phyloP scores from a whole-genome alignment of 2,329 filamentous ascomycete genomes.

The Fusarium albosuccineum region DNA sequence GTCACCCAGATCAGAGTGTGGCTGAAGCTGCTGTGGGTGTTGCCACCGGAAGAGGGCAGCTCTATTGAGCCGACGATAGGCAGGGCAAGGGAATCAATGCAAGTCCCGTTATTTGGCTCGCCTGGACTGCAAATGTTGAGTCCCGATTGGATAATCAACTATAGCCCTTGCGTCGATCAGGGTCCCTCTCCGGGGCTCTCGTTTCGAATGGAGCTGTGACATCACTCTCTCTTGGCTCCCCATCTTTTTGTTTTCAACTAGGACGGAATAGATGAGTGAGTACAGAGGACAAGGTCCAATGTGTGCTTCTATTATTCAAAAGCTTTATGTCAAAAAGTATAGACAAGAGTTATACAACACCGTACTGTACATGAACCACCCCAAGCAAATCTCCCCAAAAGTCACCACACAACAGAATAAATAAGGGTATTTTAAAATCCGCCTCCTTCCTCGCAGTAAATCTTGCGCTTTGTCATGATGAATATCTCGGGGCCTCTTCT shows the following conservation, averaged over 20 bases:
- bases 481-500: not conserved
- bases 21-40: slow-evolving; percentile 29
- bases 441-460: not conserved
- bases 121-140: not conserved
- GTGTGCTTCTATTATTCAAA: slow-evolving; percentile 20
- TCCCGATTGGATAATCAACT: slow-evolving; percentile 23
- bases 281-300: slow-evolving; percentile 3
- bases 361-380: not conserved
- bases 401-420: slow-evolving; percentile 17
- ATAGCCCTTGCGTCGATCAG: slow-evolving; percentile 21
- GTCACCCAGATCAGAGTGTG: slow-evolving; percentile 41
- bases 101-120: not conserved
- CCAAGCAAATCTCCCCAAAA: slow-evolving; percentile 2
- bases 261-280: not conserved
- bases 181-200: slow-evolving; percentile 9
- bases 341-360: slow-evolving; percentile 10
- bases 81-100: not conserved
- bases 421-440: slow-evolving; percentile 33
- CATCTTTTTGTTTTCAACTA: not conserved
- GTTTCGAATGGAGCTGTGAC: slow-evolving; percentile 15
- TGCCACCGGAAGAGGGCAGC: not conserved
- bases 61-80: not conserved
- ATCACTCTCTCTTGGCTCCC: slow-evolving; percentile 13
- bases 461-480: slow-evolving; percentile 11
- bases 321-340: not conserved